Evolutionary conservation across 257 asterid genomes (phyloP), one percentile per base, ranked within the genome.

Genomic region (Rauvolfia tetraphylla): DNA sequence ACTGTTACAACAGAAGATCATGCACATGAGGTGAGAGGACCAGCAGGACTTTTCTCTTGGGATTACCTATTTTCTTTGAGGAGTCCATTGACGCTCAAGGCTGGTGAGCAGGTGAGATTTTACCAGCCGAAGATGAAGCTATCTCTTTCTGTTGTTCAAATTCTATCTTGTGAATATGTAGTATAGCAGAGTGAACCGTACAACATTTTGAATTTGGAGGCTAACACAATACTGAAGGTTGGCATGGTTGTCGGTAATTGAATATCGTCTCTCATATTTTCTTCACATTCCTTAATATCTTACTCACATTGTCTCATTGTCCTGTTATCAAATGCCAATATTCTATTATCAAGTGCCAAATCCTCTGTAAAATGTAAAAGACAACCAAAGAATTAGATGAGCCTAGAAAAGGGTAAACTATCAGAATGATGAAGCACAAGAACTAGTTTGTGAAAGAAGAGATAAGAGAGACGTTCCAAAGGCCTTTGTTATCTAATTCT

Each of bases 31-130:
- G 93, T 91, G 56, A 83, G 83, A 86, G 97, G 98, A 71, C 75
- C 98, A 65, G 97, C 98, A 1, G 97, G 98, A 49, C 97, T 95
- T 62, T 95, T 93, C 90, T 89, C 98, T 6, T 88, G 99, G 99
- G 99, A 93, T 76, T 83, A 71, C 87, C 84, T 92, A 14, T 88
- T 90, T 82, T 91, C 92, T 66, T 67, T 95, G 71, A 86, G 94
- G 79, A 95, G 95, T 83, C 99, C 97, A 0, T 77, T 90, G 49
- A 75, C 89, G 34, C 91, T 88, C 86, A 90, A 91, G 84, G 92
- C 96, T 44, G 98, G 98, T 20, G 94, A 92, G 78, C 99, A 95
- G 97, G 98, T 93, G 75, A 84, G 71, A 57, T 79, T 75, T 79
- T 49, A 54, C 73, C 65, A 33, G 56, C 49, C 67, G 39, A 66